These are phyloP conservation scores for Metschnikowia amazonensis DNA, from an alignment of 805 yeast genomes.

Conservation along the genomic window DNA sequence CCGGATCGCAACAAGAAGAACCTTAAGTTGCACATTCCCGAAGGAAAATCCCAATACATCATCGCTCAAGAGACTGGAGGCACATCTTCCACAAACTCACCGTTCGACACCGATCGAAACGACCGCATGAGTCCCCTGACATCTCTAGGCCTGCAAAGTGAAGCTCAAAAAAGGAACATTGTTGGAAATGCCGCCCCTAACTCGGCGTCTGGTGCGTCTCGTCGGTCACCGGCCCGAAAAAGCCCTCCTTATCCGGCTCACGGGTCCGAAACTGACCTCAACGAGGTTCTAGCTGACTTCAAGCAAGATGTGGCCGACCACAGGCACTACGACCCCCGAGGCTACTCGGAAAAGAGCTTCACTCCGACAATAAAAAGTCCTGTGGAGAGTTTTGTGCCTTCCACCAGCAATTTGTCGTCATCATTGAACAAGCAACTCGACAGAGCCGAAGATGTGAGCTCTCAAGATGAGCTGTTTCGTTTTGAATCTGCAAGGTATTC, in stretches of 20 bases:
- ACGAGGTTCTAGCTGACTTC: slow-evolving; percentile 27
- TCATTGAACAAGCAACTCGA: slow-evolving; percentile 5
- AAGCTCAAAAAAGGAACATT: neutral
- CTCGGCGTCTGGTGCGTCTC: neutral
- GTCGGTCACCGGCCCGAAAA: neutral
- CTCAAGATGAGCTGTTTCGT: slow-evolving; percentile 11
- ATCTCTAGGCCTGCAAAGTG: slow-evolving; percentile 1
- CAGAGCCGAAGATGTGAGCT: slow-evolving; percentile 3
- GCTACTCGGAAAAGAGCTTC: neutral
- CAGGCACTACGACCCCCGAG: slow-evolving; percentile 19
- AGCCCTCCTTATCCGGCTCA: slow-evolving; percentile 7
- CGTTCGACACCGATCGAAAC: neutral
- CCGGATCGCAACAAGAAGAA: slow-evolving; percentile 13
- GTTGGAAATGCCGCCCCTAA: neutral
- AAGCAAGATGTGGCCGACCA: slow-evolving; percentile 26
- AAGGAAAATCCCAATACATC: slow-evolving; percentile 7
- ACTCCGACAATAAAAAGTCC: neutral
- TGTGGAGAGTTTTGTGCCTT: slow-evolving; percentile 9
- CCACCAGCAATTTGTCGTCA: slow-evolving; percentile 8
- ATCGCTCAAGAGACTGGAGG: slow-evolving; percentile 4
- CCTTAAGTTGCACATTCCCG: slow-evolving; percentile 13
- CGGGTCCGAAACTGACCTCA: slow-evolving; percentile 14
- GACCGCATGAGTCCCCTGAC: slow-evolving; percentile 4
- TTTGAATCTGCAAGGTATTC: slow-evolving; percentile 6
- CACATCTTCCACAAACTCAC: slow-evolving; percentile 5